Evolutionary conservation across 2,329 filamentous ascomycete genomes (phyloP).

Genomic region (Coniella vitis): DNA sequence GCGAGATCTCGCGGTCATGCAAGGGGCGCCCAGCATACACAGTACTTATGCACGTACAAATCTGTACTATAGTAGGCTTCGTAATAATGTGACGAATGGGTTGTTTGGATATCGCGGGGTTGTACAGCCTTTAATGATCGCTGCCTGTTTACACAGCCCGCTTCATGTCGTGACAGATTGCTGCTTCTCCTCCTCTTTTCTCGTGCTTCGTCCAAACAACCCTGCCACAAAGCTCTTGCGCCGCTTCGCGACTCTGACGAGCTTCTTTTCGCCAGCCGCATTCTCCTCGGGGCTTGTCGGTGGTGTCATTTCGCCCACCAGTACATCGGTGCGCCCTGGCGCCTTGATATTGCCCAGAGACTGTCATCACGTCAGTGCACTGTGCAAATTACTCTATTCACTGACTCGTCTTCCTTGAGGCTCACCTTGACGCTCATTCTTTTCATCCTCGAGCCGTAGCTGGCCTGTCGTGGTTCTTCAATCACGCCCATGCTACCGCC

Average conservation of each 20-base stretch:
- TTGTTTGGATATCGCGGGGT: no score
- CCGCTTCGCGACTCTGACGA: slow-evolving; percentile 26
- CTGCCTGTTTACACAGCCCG: neutral
- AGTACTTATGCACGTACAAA: no score
- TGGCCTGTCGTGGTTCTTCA: slow-evolving; percentile 14
- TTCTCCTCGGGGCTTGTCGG: slow-evolving; percentile 16
- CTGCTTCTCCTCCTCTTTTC: slow-evolving; percentile 15
- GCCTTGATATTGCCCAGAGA: slow-evolving; percentile 26
- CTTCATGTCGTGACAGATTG: neutral
- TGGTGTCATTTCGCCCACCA: slow-evolving; percentile 12
- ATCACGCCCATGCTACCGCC: slow-evolving; percentile 26
- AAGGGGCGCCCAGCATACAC: no score
- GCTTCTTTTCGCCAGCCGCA: slow-evolving; percentile 11
- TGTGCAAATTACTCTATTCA: neutral
- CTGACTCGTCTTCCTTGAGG: no score
- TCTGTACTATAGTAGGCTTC: no score
- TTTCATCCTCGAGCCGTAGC: slow-evolving; percentile 19
- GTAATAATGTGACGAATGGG: no score
- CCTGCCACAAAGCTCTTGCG: slow-evolving; percentile 42
- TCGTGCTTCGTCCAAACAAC: slow-evolving; percentile 31
- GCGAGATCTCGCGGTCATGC: no score
- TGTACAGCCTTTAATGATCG: no score
- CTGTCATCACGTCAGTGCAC: slow-evolving; percentile 20
- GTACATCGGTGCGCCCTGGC: slow-evolving; percentile 15
- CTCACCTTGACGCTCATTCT: slow-evolving; percentile 31